These are phyloP conservation scores for Chlorella sp. DNA, from an alignment of 139 green algal genomes.

Conservation along the genomic window DNA sequence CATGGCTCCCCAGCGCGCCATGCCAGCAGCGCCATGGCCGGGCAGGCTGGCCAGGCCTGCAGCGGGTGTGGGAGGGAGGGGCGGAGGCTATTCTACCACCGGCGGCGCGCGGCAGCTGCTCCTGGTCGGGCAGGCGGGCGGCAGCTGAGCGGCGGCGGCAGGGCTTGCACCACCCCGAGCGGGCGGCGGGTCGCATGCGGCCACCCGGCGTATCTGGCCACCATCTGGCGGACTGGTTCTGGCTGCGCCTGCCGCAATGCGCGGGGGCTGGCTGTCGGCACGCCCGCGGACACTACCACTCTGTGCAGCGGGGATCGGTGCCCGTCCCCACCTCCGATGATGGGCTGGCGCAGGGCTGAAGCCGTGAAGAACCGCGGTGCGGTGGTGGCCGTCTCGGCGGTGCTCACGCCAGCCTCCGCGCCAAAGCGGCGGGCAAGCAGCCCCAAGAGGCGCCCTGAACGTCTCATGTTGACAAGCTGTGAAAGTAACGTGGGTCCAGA, in stretches of 20 bases:
- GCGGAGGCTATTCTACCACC: conserved; percentile 1
- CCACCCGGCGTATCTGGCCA: neutral
- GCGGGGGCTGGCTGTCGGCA: neutral
- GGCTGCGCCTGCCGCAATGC: neutral
- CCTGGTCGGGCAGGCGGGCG: neutral
- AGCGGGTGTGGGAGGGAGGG: neutral
- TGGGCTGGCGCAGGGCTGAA: neutral
- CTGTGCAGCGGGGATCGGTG: too few species aligned
- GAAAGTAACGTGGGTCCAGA: too few species aligned
- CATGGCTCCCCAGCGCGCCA: conserved; percentile 40
- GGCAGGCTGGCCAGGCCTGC: conserved; percentile 1
- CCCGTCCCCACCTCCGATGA: conserved; percentile 11
- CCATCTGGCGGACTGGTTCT: too few species aligned
- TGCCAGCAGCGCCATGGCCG: neutral
- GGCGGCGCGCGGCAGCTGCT: neutral
- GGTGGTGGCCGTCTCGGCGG: neutral
- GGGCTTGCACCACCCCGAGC: neutral
- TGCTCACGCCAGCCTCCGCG: neutral
- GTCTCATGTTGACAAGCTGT: neutral
- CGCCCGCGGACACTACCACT: conserved; percentile 18
- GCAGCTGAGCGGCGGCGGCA: neutral
- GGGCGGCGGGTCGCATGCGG: neutral
- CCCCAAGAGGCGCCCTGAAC: conserved; percentile 10
- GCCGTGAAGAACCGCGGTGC: conserved; percentile 9
- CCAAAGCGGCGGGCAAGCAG: conserved; percentile 17